Base-by-base conservation (phyloP, 345 rosid genomes). In the Pugionium cornutum region DNA sequence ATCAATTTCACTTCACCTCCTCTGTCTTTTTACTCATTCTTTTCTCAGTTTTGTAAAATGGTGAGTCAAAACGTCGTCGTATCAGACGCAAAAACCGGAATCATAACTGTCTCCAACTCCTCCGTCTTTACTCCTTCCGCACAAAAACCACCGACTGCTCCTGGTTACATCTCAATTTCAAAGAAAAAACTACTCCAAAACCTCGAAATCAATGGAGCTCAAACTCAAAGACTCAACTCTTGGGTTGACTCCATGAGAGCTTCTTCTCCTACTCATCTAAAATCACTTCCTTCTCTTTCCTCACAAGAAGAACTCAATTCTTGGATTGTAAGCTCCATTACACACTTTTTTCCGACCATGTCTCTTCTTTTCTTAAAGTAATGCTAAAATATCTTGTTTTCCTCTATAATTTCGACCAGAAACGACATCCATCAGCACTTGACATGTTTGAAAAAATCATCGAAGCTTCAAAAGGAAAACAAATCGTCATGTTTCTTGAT, bases 241-340 rank as follows among this genome's bases (percentile, higher is more conserved):
- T 88, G 90, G 92, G 89, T 89, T 49, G 95, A 92, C 45, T 92
- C 96, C 28, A 92, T 89, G 96, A 83, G 80, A 68, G 88, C 95
- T 51, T 89, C 97, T n/a, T 92, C 98, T 1, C 98, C 98, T 9
- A 90, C 98, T 58, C 98, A 83, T 68, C 46, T 74, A 47, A 83
- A 77, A 67, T 82, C 94, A 59, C 37, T 79, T 4, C 66, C 81
- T 59, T 78, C 87, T 57, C 72, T 75, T 1, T 81, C 83, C 0
- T 77, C 83, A 25, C 57, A 72, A 57, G 81, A 81, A 11, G 84
- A 83, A 29, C 64, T 62, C 25, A 41, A 49, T 69, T 77, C 96
- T 40, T 88, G 96, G 94, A 81, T 71, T 10, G 97, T 91, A 72
- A 81, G 86, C 62, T 49, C 42, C 40, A 53, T 5, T 2, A 37